Percentiles rank a stretch among this genome's conserved stretches.
Conservation (phyloP, 2,329 filamentous ascomycete species). For the Trichoderma guizhouense region DNA sequence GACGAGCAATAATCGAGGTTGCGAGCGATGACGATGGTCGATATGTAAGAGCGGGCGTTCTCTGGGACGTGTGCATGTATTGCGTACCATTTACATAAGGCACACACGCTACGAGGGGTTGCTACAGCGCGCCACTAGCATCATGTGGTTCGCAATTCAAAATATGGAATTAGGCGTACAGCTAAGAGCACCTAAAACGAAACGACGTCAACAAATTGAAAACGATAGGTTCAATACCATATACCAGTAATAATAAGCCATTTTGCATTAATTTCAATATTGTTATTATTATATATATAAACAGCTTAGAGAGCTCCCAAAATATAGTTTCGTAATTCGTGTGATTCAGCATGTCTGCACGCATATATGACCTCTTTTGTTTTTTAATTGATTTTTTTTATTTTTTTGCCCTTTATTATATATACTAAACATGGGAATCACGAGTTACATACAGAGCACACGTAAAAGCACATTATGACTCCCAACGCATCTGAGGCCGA, state of each 20-base stretch:
- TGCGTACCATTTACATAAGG: background rate
- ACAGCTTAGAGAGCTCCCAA: background rate
- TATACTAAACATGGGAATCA: slow-evolving; percentile 14
- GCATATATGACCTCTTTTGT: background rate
- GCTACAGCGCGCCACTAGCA: background rate
- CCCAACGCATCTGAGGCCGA: background rate
- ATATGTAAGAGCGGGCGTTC: background rate
- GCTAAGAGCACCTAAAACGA: background rate
- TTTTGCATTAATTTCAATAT: background rate
- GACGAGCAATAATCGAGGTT: background rate
- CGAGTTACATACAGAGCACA: slow-evolving; percentile 11
- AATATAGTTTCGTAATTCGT: background rate
- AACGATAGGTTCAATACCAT: background rate
- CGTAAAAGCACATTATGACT: slow-evolving; percentile 1
- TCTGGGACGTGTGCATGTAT: background rate
- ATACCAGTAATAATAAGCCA: background rate
- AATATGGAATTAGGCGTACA: background rate
- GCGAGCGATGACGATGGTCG: background rate
- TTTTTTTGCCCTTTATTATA: slow-evolving; percentile 13
- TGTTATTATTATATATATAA: background rate
- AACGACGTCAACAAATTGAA: background rate
- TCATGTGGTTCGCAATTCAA: background rate
- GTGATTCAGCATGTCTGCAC: background rate
- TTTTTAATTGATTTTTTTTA: background rate
- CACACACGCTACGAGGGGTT: background rate